phyloP scores from a whole-genome alignment of 108 stramenopile species.

The Conticribra guillardii region DNA sequence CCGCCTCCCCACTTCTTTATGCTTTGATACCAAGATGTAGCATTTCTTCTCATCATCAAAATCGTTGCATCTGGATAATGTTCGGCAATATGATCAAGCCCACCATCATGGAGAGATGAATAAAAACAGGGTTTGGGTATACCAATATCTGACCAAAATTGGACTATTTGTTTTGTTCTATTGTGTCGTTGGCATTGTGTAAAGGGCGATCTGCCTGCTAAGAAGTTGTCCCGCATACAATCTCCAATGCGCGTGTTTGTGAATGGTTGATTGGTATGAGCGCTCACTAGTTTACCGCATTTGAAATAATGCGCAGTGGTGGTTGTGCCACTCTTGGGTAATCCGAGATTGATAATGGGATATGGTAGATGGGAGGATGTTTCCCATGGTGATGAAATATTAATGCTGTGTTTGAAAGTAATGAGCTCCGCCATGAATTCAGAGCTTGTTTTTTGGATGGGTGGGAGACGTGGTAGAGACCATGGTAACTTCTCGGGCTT shows the following conservation, averaged over 20 bases:
- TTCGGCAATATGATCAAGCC: constrained; percentile 30
- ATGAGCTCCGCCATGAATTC: neutral
- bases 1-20: constrained; percentile 10
- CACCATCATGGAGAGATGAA: constrained; percentile 36
- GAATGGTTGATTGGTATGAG: constrained; percentile 12
- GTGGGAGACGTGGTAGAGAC: neutral
- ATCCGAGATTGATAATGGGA: constrained; percentile 19
- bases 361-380: constrained; percentile 2
- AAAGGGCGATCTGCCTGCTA: neutral
- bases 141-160: constrained; percentile 30
- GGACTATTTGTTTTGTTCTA: constrained; percentile 8
- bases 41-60: constrained; percentile 23
- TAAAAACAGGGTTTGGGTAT: constrained; percentile 31
- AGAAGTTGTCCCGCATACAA: constrained; percentile 24
- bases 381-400: neutral
- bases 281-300: constrained; percentile 2
- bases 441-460: neutral
- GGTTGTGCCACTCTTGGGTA: constrained; percentile 18
- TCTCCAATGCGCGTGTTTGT: constrained; percentile 16
- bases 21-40: constrained; percentile 12
- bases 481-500: constrained; percentile 6
- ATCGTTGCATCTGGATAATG: constrained; percentile 34
- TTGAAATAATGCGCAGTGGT: constrained; percentile 12
- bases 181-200: neutral
- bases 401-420: neutral